Evolutionary conservation across 192 early-diverging fungal genomes (phyloP).

Genomic region (Borealophlyctis nickersoniae): DNA sequence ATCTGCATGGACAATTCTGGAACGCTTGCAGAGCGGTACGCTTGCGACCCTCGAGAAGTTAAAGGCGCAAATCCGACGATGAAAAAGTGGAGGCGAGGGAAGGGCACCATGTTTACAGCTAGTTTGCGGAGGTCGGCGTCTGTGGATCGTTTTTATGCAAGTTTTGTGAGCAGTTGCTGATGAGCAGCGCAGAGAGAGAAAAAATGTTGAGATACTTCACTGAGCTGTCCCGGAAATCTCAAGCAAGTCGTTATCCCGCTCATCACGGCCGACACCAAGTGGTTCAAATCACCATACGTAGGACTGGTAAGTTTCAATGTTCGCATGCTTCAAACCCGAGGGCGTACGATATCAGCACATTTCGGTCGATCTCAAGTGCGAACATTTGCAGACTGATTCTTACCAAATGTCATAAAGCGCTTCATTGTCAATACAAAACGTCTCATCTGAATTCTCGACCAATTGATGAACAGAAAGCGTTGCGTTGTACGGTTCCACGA

Average conservation of each 20-base stretch:
- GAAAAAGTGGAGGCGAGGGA: constrained; percentile 98
- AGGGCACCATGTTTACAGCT: constrained; percentile 80
- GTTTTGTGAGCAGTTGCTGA: not conserved
- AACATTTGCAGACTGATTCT: not conserved
- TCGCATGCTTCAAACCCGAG: too few relatives aligned
- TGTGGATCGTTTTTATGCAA: constrained; percentile 89
- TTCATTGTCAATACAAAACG: constrained; percentile 99
- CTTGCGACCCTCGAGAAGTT: constrained; percentile 70
- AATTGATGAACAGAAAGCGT: constrained; percentile 96
- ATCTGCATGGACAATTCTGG: constrained; percentile 83
- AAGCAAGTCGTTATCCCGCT: constrained; percentile 93
- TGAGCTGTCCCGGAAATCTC: constrained; percentile 98
- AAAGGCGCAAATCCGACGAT: constrained; percentile 95
- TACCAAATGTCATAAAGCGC: constrained; percentile 98
- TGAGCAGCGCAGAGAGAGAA: not conserved
- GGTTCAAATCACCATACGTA: constrained; percentile 92
- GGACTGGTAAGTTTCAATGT: constrained; percentile 94
- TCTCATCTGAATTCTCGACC: constrained; percentile 98
- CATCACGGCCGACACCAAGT: constrained; percentile 96
- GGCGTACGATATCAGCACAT: not conserved
- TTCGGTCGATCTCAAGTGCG: not conserved
- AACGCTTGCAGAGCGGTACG: constrained; percentile 86
- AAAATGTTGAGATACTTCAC: constrained; percentile 37
- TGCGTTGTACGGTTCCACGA: constrained; percentile 99
- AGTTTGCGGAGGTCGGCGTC: constrained; percentile 62